Evolutionary conservation across 1,284 basidiomycete species (phyloP).

Genomic region (Uromyces viciae-fabae): DNA sequence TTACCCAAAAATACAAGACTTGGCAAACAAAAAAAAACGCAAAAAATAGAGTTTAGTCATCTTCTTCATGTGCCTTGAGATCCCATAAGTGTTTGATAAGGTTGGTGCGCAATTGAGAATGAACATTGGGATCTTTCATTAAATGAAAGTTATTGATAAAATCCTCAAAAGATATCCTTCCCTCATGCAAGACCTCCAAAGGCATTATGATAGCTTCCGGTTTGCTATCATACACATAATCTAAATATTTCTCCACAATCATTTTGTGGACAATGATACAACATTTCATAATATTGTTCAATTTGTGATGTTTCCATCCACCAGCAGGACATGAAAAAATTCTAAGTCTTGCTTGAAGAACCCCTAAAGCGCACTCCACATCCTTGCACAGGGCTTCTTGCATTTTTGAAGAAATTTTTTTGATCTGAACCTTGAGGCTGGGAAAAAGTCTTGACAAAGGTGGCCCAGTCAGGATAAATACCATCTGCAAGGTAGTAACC

Average conservation of each 20-base stretch:
- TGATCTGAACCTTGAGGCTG: not conserved
- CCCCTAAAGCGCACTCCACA: conserved; percentile 12
- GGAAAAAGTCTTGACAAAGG: not conserved
- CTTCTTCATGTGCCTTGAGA: not conserved
- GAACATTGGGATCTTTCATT: not conserved
- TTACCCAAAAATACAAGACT: not conserved
- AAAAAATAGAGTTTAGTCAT: not conserved
- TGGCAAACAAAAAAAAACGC: not conserved
- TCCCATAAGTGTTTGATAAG: not conserved
- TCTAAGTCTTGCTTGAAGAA: not conserved
- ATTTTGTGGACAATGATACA: conserved; percentile 4
- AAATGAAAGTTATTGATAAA: not conserved
- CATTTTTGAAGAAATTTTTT: not conserved
- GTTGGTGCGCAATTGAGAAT: not conserved
- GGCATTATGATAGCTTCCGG: not conserved
- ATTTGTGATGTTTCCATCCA: not conserved
- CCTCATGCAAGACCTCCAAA: not conserved
- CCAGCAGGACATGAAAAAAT: not conserved
- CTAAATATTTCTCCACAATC: not conserved
- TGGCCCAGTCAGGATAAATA: conserved; percentile 17
- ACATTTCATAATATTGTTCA: not conserved
- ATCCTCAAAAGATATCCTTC: not conserved
- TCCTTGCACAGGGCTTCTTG: not conserved
- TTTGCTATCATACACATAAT: not conserved
- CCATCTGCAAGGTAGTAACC: conserved; percentile 11